Evolutionary conservation across 2,329 filamentous ascomycete species (phyloP), one percentile per base, ranked within the genome.

Genomic region (Pestalotiopsis sp.): DNA sequence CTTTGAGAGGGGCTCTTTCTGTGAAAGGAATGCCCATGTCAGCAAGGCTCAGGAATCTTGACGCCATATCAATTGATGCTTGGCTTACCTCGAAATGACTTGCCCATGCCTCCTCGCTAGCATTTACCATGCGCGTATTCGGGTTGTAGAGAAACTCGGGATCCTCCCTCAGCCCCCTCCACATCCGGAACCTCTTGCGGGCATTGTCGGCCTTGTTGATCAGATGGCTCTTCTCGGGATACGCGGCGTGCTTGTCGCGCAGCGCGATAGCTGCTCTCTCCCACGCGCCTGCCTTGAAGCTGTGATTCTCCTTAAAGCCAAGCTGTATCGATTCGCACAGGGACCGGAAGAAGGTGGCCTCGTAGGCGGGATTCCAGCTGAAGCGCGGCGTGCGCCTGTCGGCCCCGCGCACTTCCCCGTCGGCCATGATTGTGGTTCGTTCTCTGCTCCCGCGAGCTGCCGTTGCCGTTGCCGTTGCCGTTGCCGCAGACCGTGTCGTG

Each of bases 181-280:
- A 89, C 65, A 89, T 79, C n/a, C 87, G 85, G 69, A 89, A 89
- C 73, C 87, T 86, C 76, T 89, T 89, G 64, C 87, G 83, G 68
- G 87, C 87, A 76, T 89, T 89, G 77, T 89, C 87, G 70, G 85
- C 87, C 78, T 89, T 89, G 80, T 89, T 89, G 76, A 89, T 88
- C 44, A 89, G 83, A 66, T 89, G 87, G 72, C 82, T 85, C 78
- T 89, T 89, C 69, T 86, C 83, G n/a, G 86, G 86, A 70, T 82
- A 87, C 59, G 86, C 86, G 73, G 81, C 81, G 72, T 89, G 87
- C 66, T 82, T 82, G 38, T 86, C 84, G 77, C 85, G 83, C 66
- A 89, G 77, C 39, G 85, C 86, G 60, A 81, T 79, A 66, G 84
- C 82, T 59, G 87, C 87, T 70, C 85, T 85, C 67, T 88, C 85